Conservation (phyloP, 176 grass and related monocot species). For the Oryza punctata region DNA sequence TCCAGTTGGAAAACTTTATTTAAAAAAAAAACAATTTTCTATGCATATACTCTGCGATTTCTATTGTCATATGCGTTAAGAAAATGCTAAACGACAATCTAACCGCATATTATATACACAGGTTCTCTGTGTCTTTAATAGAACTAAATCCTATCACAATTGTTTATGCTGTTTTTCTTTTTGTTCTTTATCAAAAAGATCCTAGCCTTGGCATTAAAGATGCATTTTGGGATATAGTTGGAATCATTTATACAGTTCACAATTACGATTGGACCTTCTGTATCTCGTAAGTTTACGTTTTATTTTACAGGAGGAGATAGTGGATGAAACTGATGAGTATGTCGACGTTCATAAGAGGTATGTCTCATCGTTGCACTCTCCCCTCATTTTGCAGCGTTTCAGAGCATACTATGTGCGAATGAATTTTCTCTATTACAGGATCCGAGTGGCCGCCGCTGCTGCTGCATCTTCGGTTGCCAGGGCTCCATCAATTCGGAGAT, state of each 20-base stretch:
- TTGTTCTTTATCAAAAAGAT: not conserved
- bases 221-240: not conserved
- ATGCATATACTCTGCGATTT: too few relatives aligned
- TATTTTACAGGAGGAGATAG: slow-evolving; percentile 89
- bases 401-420: slow-evolving; percentile 26
- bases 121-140: not conserved
- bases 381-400: slow-evolving; percentile 24
- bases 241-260: slow-evolving; percentile 5
- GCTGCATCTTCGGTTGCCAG: slow-evolving; percentile 97
- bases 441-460: slow-evolving; percentile 87
- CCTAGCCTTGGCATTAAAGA: not conserved
- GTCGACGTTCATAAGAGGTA: slow-evolving; percentile 99
- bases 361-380: not conserved
- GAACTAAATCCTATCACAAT: slow-evolving; percentile 13
- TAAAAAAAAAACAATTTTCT: too few relatives aligned
- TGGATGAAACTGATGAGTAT: slow-evolving; percentile 99
- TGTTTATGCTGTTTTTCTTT: slow-evolving; percentile 15
- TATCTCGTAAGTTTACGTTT: slow-evolving; percentile 11
- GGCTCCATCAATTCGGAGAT: slow-evolving; percentile 86
- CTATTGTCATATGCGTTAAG: not conserved
- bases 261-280: slow-evolving; percentile 15
- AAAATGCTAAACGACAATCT: not conserved
- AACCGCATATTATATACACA: slow-evolving; percentile 4
- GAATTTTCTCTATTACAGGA: slow-evolving; percentile 54
- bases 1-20: too few relatives aligned